A percentile compares a stretch with the other conserved stretches of the same genome.
Evolutionary conservation across 768 basidiomycete species (phyloP).

Genomic region (Mycena belliarum): DNA sequence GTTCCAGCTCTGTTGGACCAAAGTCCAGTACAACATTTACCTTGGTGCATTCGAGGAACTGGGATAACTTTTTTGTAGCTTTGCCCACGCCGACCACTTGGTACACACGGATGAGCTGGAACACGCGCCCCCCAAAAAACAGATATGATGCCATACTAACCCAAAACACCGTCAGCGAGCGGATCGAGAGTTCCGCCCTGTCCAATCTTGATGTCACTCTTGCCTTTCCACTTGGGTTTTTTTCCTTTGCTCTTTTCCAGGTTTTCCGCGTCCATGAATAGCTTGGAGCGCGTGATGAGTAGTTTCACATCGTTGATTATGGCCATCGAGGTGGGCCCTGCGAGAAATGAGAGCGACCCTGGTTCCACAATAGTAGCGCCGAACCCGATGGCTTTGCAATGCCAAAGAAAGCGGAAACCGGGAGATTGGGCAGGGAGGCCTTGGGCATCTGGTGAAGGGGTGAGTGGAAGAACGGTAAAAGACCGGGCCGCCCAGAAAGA

Average conservation of each 20-base stretch:
- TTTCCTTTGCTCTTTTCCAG: conserved; percentile 53
- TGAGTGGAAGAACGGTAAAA: too few species aligned
- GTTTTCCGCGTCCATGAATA: conserved; percentile 74
- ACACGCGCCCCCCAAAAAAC: too few species aligned
- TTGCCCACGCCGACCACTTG: conserved; percentile 87
- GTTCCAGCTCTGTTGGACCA: conserved; percentile 5
- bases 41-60: conserved; percentile 90
- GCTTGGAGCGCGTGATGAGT: conserved; percentile 70
- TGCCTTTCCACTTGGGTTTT: conserved; percentile 35
- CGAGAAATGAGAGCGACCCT: neutral
- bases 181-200: conserved; percentile 97
- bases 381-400: conserved; percentile 81
- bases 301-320: conserved; percentile 83
- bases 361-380: neutral
- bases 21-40: conserved; percentile 37
- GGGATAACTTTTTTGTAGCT: conserved; percentile 83
- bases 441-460: conserved; percentile 64
- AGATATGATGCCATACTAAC: conserved; percentile 41
- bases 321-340: conserved; percentile 84
- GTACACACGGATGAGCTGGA: conserved; percentile 4
- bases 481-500: too few species aligned
- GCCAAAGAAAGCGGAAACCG: conserved; percentile 83
- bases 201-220: conserved; percentile 73
- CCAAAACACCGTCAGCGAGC: conserved; percentile 91
- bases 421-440: conserved; percentile 49